Evolutionary conservation across 2,329 filamentous ascomycete genomes (phyloP), one percentile per base, ranked within the genome.

Genomic region (Paraphaeosphaeria sporulosa): DNA sequence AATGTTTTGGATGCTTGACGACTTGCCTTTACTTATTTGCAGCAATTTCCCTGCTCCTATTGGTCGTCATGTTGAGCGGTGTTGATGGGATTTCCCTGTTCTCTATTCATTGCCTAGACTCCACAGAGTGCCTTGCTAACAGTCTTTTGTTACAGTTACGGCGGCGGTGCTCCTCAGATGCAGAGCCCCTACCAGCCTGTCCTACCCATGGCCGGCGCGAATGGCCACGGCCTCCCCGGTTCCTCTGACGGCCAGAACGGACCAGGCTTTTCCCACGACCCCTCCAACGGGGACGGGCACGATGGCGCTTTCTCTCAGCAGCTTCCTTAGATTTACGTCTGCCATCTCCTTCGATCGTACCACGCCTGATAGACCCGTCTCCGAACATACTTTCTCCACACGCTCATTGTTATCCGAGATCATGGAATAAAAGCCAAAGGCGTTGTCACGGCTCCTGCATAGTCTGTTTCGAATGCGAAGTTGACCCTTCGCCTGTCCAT

Each of bases 291-390:
- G 51, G 72, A 75, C 55, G 70, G 67, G 15, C 73, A 71, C 58
- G 71, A 78, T 53, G 69, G 72, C 50, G 72, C 74, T 34, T 78
- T 76, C 59, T 68, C 75, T 60, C 72, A 73, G 62, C 76, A 74
- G 68, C 57, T 67, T 57, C 56, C 64, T 42, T 65, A 61, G 48
- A 55, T 43, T 27, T 60, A 52, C 38, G 57, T 60, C 51, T 55
- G 47, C 10, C 10, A 21, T 38, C 30, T 46, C 25, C 21, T 30
- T 23, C 27, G 49, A 27, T 30, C 57, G 53, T 59, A 40, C 54
- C 52, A 61, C 38, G 12, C 30, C 23, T 40, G 47, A 52, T 50
- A 42, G 30, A 48, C 30, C 36, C 6, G 47, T 34, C 50, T 43
- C 34, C 42, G 27, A 46, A 15, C 32, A 13, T 25, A 21, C 40